A percentile compares a stretch with the other conserved stretches of the same genome.
Evolutionary conservation across 1,284 basidiomycete genomes (phyloP).

Genomic region (Ceratobasidium sp.): DNA sequence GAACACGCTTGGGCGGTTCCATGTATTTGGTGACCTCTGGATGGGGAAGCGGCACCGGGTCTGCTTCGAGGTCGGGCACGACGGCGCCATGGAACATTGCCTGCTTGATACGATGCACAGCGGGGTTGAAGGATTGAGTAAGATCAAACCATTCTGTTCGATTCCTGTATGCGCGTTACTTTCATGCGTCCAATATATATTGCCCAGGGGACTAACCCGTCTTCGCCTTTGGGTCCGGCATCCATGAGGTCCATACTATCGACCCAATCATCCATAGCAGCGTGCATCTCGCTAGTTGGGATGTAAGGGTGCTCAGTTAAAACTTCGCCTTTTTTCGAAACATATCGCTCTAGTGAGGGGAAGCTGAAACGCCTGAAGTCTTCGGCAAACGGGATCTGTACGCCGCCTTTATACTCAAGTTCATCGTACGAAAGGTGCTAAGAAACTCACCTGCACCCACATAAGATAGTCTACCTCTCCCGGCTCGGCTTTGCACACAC

Average conservation of each 20-base stretch:
- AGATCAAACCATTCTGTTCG: constrained; percentile 81
- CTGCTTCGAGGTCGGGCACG: constrained; percentile 72
- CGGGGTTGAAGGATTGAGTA: constrained; percentile 83
- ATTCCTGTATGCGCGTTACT: constrained; percentile 56
- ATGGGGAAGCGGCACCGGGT: constrained; percentile 86
- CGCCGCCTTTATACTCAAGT: background rate
- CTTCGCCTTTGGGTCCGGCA: constrained; percentile 73
- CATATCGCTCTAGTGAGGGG: constrained; percentile 78
- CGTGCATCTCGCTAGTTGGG: constrained; percentile 80
- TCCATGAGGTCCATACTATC: constrained; percentile 87
- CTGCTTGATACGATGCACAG: constrained; percentile 90
- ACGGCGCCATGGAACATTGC: constrained; percentile 89
- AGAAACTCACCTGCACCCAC: constrained; percentile 75
- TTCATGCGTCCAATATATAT: background rate
- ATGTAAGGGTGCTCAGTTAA: constrained; percentile 82
- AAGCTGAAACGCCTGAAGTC: constrained; percentile 91
- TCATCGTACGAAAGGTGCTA: background rate
- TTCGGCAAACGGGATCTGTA: constrained; percentile 92
- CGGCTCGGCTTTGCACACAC: constrained; percentile 71
- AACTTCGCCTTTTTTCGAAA: constrained; percentile 78
- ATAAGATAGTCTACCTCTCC: constrained; percentile 80
- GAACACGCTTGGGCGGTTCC: constrained; percentile 73
- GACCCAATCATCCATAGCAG: constrained; percentile 87
- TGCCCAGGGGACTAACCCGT: constrained; percentile 61
- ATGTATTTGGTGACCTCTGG: constrained; percentile 86